Evolutionary conservation across 2,329 filamentous ascomycete genomes (phyloP).

Genomic region (Penicillium sp.): DNA sequence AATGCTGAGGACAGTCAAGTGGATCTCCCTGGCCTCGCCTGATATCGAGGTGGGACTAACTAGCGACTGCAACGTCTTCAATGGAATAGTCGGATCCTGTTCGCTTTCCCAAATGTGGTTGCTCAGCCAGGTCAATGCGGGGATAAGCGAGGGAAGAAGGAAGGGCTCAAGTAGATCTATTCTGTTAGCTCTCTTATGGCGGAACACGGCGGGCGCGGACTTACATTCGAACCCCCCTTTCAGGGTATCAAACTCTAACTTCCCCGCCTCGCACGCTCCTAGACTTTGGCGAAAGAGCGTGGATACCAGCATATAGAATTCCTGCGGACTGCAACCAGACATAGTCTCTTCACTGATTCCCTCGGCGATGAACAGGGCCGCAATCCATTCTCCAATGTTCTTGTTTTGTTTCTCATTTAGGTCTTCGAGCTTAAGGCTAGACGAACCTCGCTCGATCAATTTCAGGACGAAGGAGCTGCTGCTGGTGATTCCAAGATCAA

Average conservation of each 20-base stretch:
- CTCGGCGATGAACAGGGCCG: conserved; percentile 65
- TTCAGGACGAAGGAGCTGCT: conserved; percentile 61
- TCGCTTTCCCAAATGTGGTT: conserved; percentile 59
- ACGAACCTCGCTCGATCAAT: conserved; percentile 54
- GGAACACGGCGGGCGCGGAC: conserved; percentile 23
- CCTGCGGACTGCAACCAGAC: conserved; percentile 66
- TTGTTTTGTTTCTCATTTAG: conserved; percentile 61
- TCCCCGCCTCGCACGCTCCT: conserved; percentile 60
- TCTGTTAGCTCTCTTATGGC: conserved; percentile 12
- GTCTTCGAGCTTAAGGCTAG: conserved; percentile 55
- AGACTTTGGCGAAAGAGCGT: conserved; percentile 67
- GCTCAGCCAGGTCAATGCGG: conserved; percentile 64
- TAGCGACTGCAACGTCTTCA: conserved; percentile 62
- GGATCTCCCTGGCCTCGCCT: conserved; percentile 64
- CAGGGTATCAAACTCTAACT: conserved; percentile 61
- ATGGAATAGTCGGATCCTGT: conserved; percentile 55
- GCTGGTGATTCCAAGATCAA: conserved; percentile 58
- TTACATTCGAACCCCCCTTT: conserved; percentile 67
- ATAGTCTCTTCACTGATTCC: conserved; percentile 69
- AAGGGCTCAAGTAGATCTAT: conserved; percentile 67
- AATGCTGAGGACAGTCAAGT: conserved; percentile 63
- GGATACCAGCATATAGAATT: conserved; percentile 67
- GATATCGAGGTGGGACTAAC: conserved; percentile 62
- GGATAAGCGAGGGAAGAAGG: conserved; percentile 64
- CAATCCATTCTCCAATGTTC: conserved; percentile 65